These are phyloP conservation scores for Drosera spatulata DNA, from an alignment of 179 eudicot genomes.

Conservation along the genomic window DNA sequence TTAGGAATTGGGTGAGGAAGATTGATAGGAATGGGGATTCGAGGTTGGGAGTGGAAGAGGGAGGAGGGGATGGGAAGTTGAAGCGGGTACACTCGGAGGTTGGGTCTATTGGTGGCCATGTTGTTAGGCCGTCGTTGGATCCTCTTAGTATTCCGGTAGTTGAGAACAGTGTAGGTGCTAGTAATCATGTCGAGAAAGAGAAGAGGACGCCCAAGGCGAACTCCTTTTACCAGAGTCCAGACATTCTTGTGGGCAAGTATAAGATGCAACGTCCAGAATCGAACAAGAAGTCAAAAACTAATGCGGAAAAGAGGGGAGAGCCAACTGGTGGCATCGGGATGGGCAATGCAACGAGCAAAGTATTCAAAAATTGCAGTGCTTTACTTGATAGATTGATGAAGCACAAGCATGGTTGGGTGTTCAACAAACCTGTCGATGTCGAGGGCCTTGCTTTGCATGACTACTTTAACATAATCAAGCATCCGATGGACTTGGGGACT, in stretches of 20 bases:
- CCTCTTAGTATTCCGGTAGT: slow-evolving; percentile 38
- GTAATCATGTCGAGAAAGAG: slow-evolving; percentile 52
- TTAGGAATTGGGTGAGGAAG: slow-evolving; percentile 51
- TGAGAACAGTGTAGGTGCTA: slow-evolving; percentile 38
- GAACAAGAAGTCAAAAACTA: slow-evolving; percentile 42
- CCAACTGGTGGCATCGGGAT: slow-evolving; percentile 14
- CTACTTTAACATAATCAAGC: slow-evolving; percentile 32
- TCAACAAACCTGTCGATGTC: slow-evolving; percentile 36
- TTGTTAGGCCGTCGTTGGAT: slow-evolving; percentile 28
- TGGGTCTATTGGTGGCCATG: slow-evolving; percentile 29
- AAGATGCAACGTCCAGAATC: slow-evolving; percentile 22
- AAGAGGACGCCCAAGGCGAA: slow-evolving; percentile 69
- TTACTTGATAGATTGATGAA: slow-evolving; percentile 34
- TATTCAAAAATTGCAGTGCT: slow-evolving; percentile 20
- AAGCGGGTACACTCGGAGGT: slow-evolving; percentile 43
- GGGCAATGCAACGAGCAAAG: slow-evolving; percentile 33
- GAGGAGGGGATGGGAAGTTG: slow-evolving; percentile 21
- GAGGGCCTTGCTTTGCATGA: slow-evolving; percentile 38
- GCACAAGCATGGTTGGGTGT: slow-evolving; percentile 39
- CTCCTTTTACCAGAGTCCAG: slow-evolving; percentile 49
- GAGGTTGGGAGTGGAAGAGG: slow-evolving; percentile 20
- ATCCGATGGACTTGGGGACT: slow-evolving; percentile 6
- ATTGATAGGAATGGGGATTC: slow-evolving; percentile 40
- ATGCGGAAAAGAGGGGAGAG: slow-evolving; percentile 41
- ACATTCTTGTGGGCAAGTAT: slow-evolving; percentile 59